Percentiles rank a stretch among this genome's conserved stretches.
These are phyloP conservation scores for Erodium chrysanthum DNA, from an alignment of 441 rosid species.

Conservation along the genomic window DNA sequence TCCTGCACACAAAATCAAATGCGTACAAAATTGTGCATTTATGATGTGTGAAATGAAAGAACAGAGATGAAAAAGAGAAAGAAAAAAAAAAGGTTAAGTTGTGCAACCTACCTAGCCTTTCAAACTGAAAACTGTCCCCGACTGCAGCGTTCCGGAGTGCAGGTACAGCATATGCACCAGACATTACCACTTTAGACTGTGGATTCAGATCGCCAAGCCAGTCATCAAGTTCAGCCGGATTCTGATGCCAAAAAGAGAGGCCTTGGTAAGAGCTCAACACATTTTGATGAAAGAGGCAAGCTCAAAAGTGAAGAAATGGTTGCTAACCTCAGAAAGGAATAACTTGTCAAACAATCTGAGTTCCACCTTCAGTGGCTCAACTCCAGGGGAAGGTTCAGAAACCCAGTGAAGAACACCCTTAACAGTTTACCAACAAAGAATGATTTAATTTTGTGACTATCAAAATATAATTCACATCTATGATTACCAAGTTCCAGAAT, in stretches of 20 bases:
- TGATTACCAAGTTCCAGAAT: constrained; percentile 8
- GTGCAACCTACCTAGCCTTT: constrained; percentile 62
- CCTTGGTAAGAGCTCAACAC: constrained; percentile 8
- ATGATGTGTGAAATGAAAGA: background rate
- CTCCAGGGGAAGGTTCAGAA: constrained; percentile 52
- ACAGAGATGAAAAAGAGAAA: too few relatives aligned
- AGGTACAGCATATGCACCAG: constrained; percentile 57
- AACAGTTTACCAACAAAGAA: constrained; percentile 5
- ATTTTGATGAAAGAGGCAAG: constrained; percentile 6
- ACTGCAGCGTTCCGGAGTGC: constrained; percentile 45
- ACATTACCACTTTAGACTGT: constrained; percentile 51
- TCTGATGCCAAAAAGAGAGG: constrained; percentile 37
- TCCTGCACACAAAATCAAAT: constrained; percentile 33
- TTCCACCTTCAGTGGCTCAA: constrained; percentile 58
- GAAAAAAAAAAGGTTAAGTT: background rate
- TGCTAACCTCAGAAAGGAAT: constrained; percentile 68
- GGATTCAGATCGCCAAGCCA: constrained; percentile 74
- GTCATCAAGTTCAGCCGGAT: constrained; percentile 74
- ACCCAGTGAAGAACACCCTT: constrained; percentile 99
- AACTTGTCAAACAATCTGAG: constrained; percentile 83
- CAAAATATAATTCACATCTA: background rate
- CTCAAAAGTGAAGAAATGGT: constrained; percentile 7
- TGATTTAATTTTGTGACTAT: background rate
- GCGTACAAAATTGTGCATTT: background rate
- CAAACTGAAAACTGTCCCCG: constrained; percentile 76